Base-by-base conservation (phyloP, 164 flowering plant genomes). In the Annona squamosa region DNA sequence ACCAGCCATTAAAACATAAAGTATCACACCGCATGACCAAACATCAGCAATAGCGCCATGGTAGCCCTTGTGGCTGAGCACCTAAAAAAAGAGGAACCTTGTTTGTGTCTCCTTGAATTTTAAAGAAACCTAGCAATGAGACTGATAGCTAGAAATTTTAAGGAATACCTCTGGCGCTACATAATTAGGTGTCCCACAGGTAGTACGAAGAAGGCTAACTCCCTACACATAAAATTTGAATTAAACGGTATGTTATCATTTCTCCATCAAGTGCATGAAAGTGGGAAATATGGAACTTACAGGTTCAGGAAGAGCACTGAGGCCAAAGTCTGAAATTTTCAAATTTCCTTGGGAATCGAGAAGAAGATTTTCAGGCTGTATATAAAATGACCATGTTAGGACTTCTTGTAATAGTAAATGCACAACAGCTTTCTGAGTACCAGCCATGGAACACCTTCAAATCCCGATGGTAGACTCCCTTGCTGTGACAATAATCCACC, bases 141-240 rank as follows among this genome's bases (percentile, higher is more conserved):
- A 52, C 2, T 10, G 59, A 52, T 26, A 52, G 13, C 13, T 9
- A 6, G 59, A 52, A 9, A 52, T 52, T 9, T 52, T 52, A 68
- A 46, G 70, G 61, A 67, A 26, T 86, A 96, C 99, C 99, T 96
- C 98, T 4, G 98, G 99, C 67, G 99, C 99, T 68, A 96, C 98
- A 79, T 96, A 96, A 77, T 96, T 96, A 1, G 99, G 99, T 73
- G 99, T 96, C 64, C 99, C 99, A 86, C 99, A 96, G n/a, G 99
- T 96, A 68, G 99, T 96, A 74, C 84, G 86, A n/a, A 96, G 90
- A 67, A 96, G 79, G 79, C 81, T 86, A 61, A 86, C 91, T 70
- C 97, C 99, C 99, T 96, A 68, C n/a, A 48, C 18, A 77, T 18
- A 47, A 13, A 10, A 59, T 12, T 19, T 12, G 65, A 1, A 44